phyloP scores from a whole-genome alignment of 179 eudicot species.

The Silene noctiflora region DNA sequence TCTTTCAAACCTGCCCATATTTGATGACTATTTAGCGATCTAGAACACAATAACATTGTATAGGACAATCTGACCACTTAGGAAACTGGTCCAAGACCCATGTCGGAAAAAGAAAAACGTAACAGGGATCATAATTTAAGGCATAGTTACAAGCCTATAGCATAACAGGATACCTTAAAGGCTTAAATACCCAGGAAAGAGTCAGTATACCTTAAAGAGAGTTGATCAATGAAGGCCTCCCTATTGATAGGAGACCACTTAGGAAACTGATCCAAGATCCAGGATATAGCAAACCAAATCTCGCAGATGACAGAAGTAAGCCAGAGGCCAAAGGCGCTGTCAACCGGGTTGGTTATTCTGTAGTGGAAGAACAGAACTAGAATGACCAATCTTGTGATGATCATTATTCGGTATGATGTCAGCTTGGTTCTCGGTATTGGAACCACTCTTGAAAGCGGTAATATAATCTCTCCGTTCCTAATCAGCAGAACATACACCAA shows the following conservation, averaged over 20 bases:
- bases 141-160: neutral
- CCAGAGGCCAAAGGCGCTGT: slow-evolving; percentile 49
- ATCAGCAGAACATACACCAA: slow-evolving; percentile 4
- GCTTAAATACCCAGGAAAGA: neutral
- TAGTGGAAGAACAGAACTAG: slow-evolving; percentile 47
- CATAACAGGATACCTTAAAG: neutral
- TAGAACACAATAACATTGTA: neutral
- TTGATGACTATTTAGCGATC: neutral
- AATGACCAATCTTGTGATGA: slow-evolving; percentile 39
- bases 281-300: slow-evolving; percentile 56
- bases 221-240: slow-evolving; percentile 38
- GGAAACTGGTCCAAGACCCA: no score
- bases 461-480: slow-evolving; percentile 34
- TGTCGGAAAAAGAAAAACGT: neutral
- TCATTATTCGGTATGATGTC: slow-evolving; percentile 46
- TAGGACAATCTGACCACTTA: neutral
- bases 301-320: slow-evolving; percentile 55
- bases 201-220: slow-evolving; percentile 37
- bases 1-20: slow-evolving; percentile 38
- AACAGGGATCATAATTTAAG: neutral
- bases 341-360: slow-evolving; percentile 48
- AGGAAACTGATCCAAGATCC: slow-evolving; percentile 55
- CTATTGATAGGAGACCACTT: slow-evolving; percentile 46
- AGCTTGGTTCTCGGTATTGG: slow-evolving; percentile 45
- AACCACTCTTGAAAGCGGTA: slow-evolving; percentile 42